Base-by-base conservation (phyloP, 345 rosid species). In the Trapa incisa region DNA sequence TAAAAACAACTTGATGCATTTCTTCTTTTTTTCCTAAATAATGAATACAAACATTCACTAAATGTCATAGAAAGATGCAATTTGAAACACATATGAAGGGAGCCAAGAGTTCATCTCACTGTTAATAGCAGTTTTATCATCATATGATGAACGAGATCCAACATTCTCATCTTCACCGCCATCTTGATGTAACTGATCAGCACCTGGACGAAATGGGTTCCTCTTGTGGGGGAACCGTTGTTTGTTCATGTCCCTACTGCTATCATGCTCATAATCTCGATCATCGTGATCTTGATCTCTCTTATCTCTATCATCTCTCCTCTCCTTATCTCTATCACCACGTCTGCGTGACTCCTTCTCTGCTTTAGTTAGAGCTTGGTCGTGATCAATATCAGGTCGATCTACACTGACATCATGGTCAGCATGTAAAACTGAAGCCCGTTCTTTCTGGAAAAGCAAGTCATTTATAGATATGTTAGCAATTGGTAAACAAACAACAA, bases 331-430 rank as follows among this genome's bases (percentile, higher is more conserved):
- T 67, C 85, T 87, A 72, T 86, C 96, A 73, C 80, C 80, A 60
- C 76, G 88, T 72, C 87, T 83, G 38, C 88, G 67, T 48, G 81
- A 90, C 67, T 94, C 99, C 79, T 81, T 89, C 66, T 80, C 88
- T 45, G 74, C 78, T 77, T 82, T 89, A 57, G 77, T 62, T 75
- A 79, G 62, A 50, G 77, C 75, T 71, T 81, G 83, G 39, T 84
- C 87, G 66, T 80, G 83, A 71, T 91, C 96, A 42, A 73, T 68
- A 70, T 89, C 88, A 50, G 76, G 81, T 56, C 79, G 81, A 47
- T 89, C 93, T 33, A 73, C 81, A 52, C 86, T 83, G 66, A 80
- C 82, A 68, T 78, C 88, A 12, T 80, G 77, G 39, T 85, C 88
- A 67, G 80, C 79, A 72, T 78, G 87, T 36, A 80, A 76, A 73